Evolutionary conservation across 129 eudicot genomes (phyloP).

Genomic region (Apium graveolens): DNA sequence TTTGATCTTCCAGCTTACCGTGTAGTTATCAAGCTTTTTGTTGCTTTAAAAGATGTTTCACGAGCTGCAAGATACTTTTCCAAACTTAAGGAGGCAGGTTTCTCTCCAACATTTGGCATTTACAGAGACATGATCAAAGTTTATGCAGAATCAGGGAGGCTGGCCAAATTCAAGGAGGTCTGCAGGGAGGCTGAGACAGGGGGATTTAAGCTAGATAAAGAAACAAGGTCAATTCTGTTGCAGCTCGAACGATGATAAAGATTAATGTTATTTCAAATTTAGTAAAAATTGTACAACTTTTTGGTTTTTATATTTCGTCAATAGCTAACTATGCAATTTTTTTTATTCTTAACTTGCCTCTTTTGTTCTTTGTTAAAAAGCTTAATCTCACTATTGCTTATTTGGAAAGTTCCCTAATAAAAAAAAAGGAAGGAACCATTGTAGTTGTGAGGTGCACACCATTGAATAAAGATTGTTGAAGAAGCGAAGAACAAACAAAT

Average conservation of each 20-base stretch:
- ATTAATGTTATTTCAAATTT: neutral
- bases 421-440: neutral
- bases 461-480: no score
- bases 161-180: slow-evolving; percentile 70
- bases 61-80: slow-evolving; percentile 71
- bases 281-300: neutral
- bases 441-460: neutral
- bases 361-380: no score
- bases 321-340: neutral
- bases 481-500: no score
- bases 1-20: slow-evolving; percentile 87
- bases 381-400: neutral
- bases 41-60: slow-evolving; percentile 65
- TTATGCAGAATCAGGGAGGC: slow-evolving; percentile 53
- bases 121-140: slow-evolving; percentile 44
- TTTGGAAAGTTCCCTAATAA: neutral
- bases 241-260: slow-evolving; percentile 29
- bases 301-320: neutral
- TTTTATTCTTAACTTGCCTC: neutral
- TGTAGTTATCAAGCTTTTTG: slow-evolving; percentile 65
- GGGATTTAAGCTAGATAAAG: slow-evolving; percentile 56
- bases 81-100: slow-evolving; percentile 78
- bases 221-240: slow-evolving; percentile 32
- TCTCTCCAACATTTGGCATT: slow-evolving; percentile 62
- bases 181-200: slow-evolving; percentile 73